phyloP scores from a whole-genome alignment of 2,329 filamentous ascomycete species.

The Fusarium denticulatum region DNA sequence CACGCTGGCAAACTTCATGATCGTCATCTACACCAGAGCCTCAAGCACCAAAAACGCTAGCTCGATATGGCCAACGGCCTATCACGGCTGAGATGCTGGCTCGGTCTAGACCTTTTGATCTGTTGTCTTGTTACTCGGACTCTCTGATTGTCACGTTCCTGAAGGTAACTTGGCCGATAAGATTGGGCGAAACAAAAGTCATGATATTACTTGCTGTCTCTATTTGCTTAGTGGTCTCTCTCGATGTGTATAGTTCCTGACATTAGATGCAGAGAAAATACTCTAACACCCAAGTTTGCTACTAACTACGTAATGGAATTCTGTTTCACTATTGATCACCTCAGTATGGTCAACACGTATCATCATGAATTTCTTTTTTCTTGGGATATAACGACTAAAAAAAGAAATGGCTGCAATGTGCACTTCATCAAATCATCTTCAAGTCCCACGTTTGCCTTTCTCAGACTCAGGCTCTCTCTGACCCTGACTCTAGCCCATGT shows the following conservation, averaged over 20 bases:
- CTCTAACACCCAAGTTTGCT: neutral
- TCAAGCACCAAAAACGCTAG: constrained; percentile 28
- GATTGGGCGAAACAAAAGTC: neutral
- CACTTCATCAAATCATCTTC: constrained; percentile 32
- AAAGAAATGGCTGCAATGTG: constrained; percentile 29
- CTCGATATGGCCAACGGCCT: constrained; percentile 9
- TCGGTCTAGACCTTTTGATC: constrained; percentile 13
- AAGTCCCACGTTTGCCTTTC: constrained; percentile 1
- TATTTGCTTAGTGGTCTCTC: neutral
- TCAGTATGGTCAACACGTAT: neutral
- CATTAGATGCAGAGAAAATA: neutral
- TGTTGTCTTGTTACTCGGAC: neutral
- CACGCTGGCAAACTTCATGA: constrained; percentile 31
- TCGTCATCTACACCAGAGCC: constrained; percentile 33
- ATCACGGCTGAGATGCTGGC: neutral
- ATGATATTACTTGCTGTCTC: neutral
- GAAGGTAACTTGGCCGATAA: neutral
- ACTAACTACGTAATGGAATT: neutral
- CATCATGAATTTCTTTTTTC: constrained; percentile 20
- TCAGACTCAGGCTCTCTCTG: neutral
- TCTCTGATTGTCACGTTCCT: constrained; percentile 16
- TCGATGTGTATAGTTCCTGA: neutral
- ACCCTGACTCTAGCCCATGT: neutral
- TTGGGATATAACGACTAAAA: constrained; percentile 38
- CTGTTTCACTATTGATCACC: neutral